Base-by-base conservation (phyloP, 2,329 filamentous ascomycete genomes). In the Clathrospora elynae region DNA sequence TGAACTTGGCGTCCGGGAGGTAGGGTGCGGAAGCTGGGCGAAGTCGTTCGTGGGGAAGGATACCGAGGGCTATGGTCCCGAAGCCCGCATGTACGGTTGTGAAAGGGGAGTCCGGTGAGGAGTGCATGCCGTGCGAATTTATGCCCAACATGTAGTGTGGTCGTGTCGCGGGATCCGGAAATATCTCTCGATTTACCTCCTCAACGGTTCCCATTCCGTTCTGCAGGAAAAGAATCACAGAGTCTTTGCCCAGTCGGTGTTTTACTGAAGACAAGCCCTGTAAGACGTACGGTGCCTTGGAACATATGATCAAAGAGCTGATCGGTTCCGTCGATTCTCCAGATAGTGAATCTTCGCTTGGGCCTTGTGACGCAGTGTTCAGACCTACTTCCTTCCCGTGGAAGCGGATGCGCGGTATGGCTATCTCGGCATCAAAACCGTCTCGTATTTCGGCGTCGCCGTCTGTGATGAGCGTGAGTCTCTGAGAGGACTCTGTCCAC, bases 151-250 rank as follows among this genome's bases (percentile, higher is more conserved):
- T 77, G 57, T 95, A 96, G 41, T 81, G 82, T 2, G 93, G 93
- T 17, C 87, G 79, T 1, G 73, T 75, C 1, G 71, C 66, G 0
- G 80, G 76, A 48, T 91, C 80, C 0, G 81, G 78, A 55, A 96
- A 96, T 18, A 95, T 68, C 8, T 78, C 69, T 22, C 78, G 71
- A 57, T 89, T 90, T 26, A 96, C 78, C 34, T 84, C 79, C 34
- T 97, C 90, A n/a, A 90, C 76, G 2, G 90, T 75, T 1, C 93
- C 92, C 69, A 97, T 81, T 1, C 91, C 90, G 50, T 92, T 88
- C 42, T 90, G 86, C 42, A 95, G 68, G 41, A 95, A 80, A 46
- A 87, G 83, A 6, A 96, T 79, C 0, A 88, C 87, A 1, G 86
- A 89, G 18, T 82, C 73, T 2, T 79, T 74, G 29, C 80, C 77